phyloP scores from a whole-genome alignment of 371 early-diverging fungal species.

The Parasitella parasitica region DNA sequence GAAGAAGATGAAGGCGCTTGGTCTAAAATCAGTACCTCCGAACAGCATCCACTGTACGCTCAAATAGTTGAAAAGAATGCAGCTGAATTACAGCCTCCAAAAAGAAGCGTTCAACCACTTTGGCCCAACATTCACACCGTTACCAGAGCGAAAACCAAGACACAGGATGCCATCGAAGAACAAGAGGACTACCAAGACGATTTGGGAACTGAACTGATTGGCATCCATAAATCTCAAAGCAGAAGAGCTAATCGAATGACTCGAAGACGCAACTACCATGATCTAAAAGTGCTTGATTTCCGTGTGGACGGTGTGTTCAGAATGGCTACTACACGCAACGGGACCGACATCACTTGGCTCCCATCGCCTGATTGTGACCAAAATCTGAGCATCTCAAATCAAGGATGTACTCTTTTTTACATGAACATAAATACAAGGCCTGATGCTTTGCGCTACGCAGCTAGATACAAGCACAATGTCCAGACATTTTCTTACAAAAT shows the following conservation, averaged over 20 bases:
- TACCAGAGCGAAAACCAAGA: neutral
- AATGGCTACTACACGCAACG: neutral
- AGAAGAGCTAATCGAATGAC: neutral
- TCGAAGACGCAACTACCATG: neutral
- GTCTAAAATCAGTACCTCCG: conserved; percentile 7
- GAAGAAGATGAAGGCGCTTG: conserved; percentile 14
- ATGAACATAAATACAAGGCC: neutral
- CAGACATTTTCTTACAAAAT: neutral
- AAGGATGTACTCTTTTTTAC: neutral
- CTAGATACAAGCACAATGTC: neutral
- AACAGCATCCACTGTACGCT: conserved; percentile 8
- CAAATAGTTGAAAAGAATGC: conserved; percentile 16
- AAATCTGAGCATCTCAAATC: neutral
- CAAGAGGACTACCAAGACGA: neutral
- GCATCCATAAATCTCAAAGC: conserved; percentile 2
- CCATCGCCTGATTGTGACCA: neutral
- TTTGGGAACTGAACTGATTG: conserved; percentile 1
- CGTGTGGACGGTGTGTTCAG: conserved; percentile 3
- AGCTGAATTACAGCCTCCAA: conserved; percentile 1
- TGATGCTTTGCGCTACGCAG: neutral
- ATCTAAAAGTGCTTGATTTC: conserved; percentile 4
- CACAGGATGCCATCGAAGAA: neutral
- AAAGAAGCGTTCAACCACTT: conserved; percentile 1
- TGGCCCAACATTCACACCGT: neutral
- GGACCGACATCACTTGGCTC: neutral